phyloP scores from a whole-genome alignment of 2,329 filamentous ascomycete genomes.

The Tolypocladium tundrense region DNA sequence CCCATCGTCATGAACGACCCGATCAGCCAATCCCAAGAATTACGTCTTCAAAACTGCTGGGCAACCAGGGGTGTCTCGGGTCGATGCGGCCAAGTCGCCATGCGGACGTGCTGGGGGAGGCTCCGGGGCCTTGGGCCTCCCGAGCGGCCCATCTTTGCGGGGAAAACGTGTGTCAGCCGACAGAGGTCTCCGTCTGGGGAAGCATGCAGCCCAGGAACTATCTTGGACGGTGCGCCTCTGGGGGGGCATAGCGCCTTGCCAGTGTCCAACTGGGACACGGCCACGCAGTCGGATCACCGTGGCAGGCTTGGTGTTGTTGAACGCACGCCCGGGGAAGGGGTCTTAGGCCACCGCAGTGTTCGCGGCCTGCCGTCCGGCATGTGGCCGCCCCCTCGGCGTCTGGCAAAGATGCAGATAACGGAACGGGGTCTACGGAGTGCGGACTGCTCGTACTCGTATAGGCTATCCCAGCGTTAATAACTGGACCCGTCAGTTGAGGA shows the following conservation, averaged over 20 bases:
- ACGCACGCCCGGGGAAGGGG: neutral
- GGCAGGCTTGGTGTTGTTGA: neutral
- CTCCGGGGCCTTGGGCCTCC: neutral
- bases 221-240: neutral
- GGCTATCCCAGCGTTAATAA: neutral
- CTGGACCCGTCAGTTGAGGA: neutral
- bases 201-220: neutral
- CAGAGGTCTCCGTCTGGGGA: neutral
- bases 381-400: neutral
- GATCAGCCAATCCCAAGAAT: neutral
- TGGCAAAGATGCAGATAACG: neutral
- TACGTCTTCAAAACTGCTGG: constrained; percentile 2
- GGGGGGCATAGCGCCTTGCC: neutral
- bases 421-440: neutral
- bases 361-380: neutral
- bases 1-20: neutral
- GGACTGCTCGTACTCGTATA: no score
- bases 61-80: neutral
- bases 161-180: constrained; percentile 4
- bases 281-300: neutral
- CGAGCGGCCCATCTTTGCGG: constrained; percentile 3
- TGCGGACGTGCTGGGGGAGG: neutral
- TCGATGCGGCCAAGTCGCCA: neutral
- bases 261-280: neutral
- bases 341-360: neutral